Evolutionary conservation across 345 rosid species (phyloP).

Genomic region (Lepidium aucheri): DNA sequence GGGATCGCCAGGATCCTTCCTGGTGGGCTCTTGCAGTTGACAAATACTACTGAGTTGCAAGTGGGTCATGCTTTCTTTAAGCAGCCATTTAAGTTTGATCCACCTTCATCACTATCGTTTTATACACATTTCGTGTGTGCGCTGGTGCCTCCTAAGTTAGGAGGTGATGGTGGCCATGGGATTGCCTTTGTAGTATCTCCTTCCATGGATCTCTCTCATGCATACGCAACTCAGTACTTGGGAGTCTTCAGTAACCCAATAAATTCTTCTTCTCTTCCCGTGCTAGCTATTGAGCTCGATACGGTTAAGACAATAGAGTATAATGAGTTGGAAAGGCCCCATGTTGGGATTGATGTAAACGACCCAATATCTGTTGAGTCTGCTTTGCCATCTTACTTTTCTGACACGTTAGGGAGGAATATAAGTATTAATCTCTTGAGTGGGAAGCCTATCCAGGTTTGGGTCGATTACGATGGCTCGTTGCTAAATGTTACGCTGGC

Average conservation of each 20-base stretch:
- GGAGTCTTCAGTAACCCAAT: slow-evolving; percentile 35
- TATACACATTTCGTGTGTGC: slow-evolving; percentile 36
- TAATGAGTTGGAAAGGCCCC: slow-evolving; percentile 27
- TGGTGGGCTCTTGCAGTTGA: slow-evolving; percentile 41
- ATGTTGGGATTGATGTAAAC: slow-evolving; percentile 39
- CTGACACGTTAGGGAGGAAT: neutral
- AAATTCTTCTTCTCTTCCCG: slow-evolving; percentile 26
- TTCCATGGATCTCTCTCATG: slow-evolving; percentile 13
- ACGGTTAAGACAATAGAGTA: slow-evolving; percentile 28
- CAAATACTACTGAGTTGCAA: slow-evolving; percentile 26
- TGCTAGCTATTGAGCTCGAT: slow-evolving; percentile 54
- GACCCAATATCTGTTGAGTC: slow-evolving; percentile 1
- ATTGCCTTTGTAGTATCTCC: slow-evolving; percentile 33
- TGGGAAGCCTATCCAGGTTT: slow-evolving; percentile 37
- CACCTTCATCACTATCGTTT: slow-evolving; percentile 14
- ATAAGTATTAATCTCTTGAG: slow-evolving; percentile 30
- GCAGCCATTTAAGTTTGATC: slow-evolving; percentile 28
- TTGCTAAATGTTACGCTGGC: slow-evolving; percentile 34
- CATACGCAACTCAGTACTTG: slow-evolving; percentile 7
- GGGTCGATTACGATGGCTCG: slow-evolving; percentile 47
- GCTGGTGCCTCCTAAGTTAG: slow-evolving; percentile 17
- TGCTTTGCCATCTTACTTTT: neutral
- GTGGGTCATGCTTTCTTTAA: slow-evolving; percentile 40
- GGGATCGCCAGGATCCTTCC: slow-evolving; percentile 28
- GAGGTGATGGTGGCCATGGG: slow-evolving; percentile 29